These are phyloP conservation scores for Scortechinia acanthostroma DNA, from an alignment of 2,329 filamentous ascomycete species.

Conservation along the genomic window DNA sequence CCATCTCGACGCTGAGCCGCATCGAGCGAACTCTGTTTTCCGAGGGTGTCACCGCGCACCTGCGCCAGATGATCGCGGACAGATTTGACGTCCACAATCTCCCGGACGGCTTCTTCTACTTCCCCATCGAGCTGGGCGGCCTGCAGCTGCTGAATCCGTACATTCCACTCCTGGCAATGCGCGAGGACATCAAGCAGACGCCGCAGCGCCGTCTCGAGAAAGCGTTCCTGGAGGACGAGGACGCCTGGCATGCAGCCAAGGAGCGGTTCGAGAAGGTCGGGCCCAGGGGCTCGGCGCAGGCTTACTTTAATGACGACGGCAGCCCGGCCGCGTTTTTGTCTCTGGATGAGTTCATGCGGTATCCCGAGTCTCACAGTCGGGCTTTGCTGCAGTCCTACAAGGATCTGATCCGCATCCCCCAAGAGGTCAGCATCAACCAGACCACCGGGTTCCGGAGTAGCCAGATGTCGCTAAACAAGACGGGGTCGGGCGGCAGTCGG, in stretches of 20 bases:
- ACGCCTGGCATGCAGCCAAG: neutral
- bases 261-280: neutral
- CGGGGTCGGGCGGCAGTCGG: neutral
- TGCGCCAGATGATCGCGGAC: constrained; percentile 33
- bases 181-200: constrained; percentile 1
- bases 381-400: neutral
- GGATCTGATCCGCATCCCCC: neutral
- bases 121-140: constrained; percentile 27
- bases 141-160: constrained; percentile 29
- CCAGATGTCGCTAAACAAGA: neutral
- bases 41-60: constrained; percentile 28
- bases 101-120: constrained; percentile 30
- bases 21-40: constrained; percentile 32
- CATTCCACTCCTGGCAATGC: constrained; percentile 18
- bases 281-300: neutral
- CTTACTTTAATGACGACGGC: neutral
- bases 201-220: neutral
- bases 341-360: neutral
- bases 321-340: neutral
- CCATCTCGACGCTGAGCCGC: constrained; percentile 37
- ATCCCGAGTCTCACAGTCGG: neutral
- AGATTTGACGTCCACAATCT: constrained; percentile 33
- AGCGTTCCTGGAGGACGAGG: neutral
- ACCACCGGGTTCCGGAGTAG: neutral
- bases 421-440: neutral